Percentiles rank a stretch among this genome's conserved stretches.
These are phyloP conservation scores for Ulmus americana DNA, from an alignment of 331 rosid species.

Conservation along the genomic window DNA sequence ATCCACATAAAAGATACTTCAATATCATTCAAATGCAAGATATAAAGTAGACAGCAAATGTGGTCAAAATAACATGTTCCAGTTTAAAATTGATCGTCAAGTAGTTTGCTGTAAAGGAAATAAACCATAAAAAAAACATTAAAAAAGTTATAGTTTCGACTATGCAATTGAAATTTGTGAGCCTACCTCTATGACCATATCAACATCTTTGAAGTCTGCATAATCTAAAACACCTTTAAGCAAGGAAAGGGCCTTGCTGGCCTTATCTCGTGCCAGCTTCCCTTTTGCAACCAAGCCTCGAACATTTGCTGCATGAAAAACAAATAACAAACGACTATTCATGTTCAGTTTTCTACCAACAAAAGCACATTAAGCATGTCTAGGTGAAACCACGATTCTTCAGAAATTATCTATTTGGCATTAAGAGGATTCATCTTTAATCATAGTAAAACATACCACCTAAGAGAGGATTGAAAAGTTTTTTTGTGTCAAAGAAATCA, in stretches of 20 bases:
- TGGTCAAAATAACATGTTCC: background rate
- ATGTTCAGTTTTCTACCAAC: background rate
- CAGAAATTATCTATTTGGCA: background rate
- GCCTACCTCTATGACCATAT: conserved; percentile 90
- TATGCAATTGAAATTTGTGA: conserved; percentile 16
- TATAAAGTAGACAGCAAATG: conserved; percentile 11
- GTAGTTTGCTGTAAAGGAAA: too few species aligned
- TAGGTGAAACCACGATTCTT: too few species aligned
- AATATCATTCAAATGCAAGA: conserved; percentile 7
- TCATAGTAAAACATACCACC: background rate
- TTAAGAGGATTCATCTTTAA: background rate
- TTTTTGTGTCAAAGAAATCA: conserved; percentile 22
- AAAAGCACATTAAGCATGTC: background rate
- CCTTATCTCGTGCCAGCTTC: conserved; percentile 63
- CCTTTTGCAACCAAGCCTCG: conserved; percentile 55
- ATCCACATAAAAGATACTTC: conserved; percentile 8
- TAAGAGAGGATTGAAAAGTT: background rate
- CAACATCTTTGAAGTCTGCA: conserved; percentile 72
- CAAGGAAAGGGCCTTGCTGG: conserved; percentile 46
- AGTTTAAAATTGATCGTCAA: background rate
- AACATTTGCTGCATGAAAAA: conserved; percentile 53
- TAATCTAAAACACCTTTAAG: conserved; percentile 87
- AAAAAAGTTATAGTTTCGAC: background rate
- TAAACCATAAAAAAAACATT: too few species aligned
- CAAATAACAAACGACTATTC: background rate